These are phyloP conservation scores for Sugiyamaella japonica DNA, from an alignment of 1,139 yeast genomes.

Conservation along the genomic window DNA sequence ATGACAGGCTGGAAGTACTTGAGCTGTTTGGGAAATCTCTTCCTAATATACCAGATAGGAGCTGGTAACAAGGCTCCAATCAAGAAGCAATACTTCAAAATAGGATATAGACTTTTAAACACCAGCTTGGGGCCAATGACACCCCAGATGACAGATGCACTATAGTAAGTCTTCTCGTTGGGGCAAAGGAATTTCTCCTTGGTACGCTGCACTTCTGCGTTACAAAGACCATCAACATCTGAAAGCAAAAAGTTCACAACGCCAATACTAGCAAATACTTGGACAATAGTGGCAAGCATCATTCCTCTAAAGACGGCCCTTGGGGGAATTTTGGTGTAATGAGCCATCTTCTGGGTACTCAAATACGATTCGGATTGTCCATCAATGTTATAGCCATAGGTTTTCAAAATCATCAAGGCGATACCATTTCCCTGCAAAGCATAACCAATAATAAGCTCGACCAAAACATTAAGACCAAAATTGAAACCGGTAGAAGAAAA, in stretches of 20 bases:
- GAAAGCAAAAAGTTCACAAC: slow-evolving; percentile 55
- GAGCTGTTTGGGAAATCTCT: slow-evolving; percentile 9
- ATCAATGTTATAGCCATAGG: slow-evolving; percentile 59
- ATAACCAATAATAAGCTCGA: slow-evolving; percentile 60
- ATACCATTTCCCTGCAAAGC: slow-evolving; percentile 62
- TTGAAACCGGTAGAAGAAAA: slow-evolving; percentile 54
- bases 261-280: slow-evolving; percentile 50
- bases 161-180: slow-evolving; percentile 49
- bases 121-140: slow-evolving; percentile 63
- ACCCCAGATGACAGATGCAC: slow-evolving; percentile 61
- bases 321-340: slow-evolving; percentile 61
- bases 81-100: slow-evolving; percentile 47
- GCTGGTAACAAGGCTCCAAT: slow-evolving; percentile 48
- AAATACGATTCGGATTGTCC: slow-evolving; percentile 61
- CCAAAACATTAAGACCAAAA: slow-evolving; percentile 56
- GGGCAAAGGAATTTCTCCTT: slow-evolving; percentile 39
- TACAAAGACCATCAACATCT: slow-evolving; percentile 51
- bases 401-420: slow-evolving; percentile 58
- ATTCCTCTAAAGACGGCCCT: slow-evolving; percentile 60
- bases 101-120: slow-evolving; percentile 50
- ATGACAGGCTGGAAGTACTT: slow-evolving; percentile 52
- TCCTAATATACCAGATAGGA: slow-evolving; percentile 42
- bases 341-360: slow-evolving; percentile 58
- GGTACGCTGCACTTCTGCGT: slow-evolving; percentile 40
- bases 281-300: slow-evolving; percentile 44